Conservation (phyloP, 208 protist species). For the Crithidia fasciculata region DNA sequence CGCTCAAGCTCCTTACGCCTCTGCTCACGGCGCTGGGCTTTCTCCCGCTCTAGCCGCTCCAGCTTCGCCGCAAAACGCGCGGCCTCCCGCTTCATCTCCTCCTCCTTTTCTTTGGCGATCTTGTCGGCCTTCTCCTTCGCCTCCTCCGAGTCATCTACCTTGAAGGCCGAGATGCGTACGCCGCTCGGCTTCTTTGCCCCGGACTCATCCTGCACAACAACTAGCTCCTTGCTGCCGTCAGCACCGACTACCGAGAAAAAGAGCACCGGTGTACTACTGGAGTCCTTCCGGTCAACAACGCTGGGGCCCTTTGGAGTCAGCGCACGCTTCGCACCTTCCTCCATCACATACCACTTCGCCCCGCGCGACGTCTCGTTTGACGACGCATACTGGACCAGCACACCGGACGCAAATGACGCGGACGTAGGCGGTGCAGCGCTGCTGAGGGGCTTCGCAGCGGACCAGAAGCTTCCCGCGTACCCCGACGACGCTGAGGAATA, state of each 20-base stretch:
- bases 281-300: neutral
- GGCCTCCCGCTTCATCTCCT: constrained; percentile 41
- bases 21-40: constrained; percentile 42
- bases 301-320: neutral
- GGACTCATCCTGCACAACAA: constrained; percentile 25
- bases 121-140: constrained; percentile 38
- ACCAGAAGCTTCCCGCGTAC: constrained; percentile 54
- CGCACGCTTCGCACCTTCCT: constrained; percentile 11
- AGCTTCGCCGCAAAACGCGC: constrained; percentile 40
- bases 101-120: constrained; percentile 38
- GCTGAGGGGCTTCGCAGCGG: constrained; percentile 38
- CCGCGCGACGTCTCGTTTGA: constrained; percentile 29
- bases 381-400: constrained; percentile 36
- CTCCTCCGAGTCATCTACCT: constrained; percentile 68
- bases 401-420: constrained; percentile 34
- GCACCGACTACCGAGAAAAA: constrained; percentile 15
- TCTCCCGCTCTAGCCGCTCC: constrained; percentile 45
- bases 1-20: constrained; percentile 48
- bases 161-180: constrained; percentile 16
- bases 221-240: constrained; percentile 14
- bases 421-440: constrained; percentile 37
- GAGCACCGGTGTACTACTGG: constrained; percentile 3
- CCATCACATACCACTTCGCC: constrained; percentile 26
- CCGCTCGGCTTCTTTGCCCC: neutral
- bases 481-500: constrained; percentile 40